Evolutionary conservation across 1,284 basidiomycete genomes (phyloP).

Genomic region (Ceratobasidium sp.): DNA sequence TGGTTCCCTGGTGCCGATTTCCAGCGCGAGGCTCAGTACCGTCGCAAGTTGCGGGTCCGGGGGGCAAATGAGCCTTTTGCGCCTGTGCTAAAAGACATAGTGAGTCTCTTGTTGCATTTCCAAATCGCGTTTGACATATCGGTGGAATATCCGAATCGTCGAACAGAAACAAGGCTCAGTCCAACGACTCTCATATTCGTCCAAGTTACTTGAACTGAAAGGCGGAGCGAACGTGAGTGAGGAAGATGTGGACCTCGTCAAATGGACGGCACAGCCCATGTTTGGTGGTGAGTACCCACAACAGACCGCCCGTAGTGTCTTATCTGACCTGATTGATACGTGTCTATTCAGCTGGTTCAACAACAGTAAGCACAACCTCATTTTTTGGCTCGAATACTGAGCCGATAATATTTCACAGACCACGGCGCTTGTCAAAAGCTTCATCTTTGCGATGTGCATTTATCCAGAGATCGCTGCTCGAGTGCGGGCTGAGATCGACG

Average conservation of each 20-base stretch:
- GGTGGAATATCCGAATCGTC: not conserved
- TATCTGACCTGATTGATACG: not conserved
- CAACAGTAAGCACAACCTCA: not conserved
- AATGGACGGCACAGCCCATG: constrained; percentile 24
- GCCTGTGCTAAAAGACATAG: constrained; percentile 8
- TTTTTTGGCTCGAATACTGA: no score
- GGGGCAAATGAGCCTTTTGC: constrained; percentile 1
- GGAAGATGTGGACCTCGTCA: constrained; percentile 30
- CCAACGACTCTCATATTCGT: constrained; percentile 21
- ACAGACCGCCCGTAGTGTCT: not conserved
- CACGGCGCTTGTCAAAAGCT: constrained; percentile 20
- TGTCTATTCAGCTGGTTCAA: constrained; percentile 9
- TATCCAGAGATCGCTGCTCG: constrained; percentile 26
- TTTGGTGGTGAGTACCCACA: constrained; percentile 14
- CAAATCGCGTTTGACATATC: not conserved
- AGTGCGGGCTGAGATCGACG: constrained; percentile 43
- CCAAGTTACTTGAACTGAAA: constrained; percentile 28
- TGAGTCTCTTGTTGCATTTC: not conserved
- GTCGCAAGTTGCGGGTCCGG: not conserved
- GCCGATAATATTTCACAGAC: constrained; percentile 8
- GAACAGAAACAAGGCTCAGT: not conserved
- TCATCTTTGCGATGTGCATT: constrained; percentile 44
- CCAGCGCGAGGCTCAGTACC: not conserved
- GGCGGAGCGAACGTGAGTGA: constrained; percentile 18
- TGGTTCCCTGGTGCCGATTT: constrained; percentile 35